Evolutionary conservation across 2,329 filamentous ascomycete species (phyloP), one percentile per base, ranked within the genome.

Genomic region (Dothideomycetes sp.): DNA sequence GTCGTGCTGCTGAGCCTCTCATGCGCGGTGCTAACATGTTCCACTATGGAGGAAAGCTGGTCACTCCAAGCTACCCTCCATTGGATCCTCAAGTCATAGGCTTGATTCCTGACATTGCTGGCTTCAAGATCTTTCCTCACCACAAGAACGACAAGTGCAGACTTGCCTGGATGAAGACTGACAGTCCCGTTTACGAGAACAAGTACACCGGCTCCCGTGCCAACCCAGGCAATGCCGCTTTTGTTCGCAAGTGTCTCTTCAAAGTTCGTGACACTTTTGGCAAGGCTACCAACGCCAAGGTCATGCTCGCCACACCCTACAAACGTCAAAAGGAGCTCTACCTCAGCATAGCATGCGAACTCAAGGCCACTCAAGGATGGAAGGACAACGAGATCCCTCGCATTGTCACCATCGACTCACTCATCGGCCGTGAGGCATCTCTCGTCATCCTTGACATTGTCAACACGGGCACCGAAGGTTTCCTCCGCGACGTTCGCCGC

Each of bases 401-500:
- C 3, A 9, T 37, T 5, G 11, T 3, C 15, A 30, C 36, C 14
- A 12, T 30, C 24, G 36, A 37, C 16, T 17, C 17, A 8, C 9
- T 16, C 9, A 17, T 17, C 32, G 32, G 32, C n/a, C 8, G 16
- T 5, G 32, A 34, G 32, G 7, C 11, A 11, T 5, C 24, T 5
- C 11, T 37, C 15, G 35, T 31, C 15, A 31, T 37, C 35, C 9
- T 37, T n/a, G 35, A 37, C n/a, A 2, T 37, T 9, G 35, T 37
- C 22, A 37, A 37, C 24, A 24, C 29, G 8, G 24, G 16, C n/a
- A 8, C 8, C 14, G 35, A 37, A 14, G 35, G 35, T 11, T 37
- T 37, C 24, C 5, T 37, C n/a, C 32, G 17, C 14, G 16, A 34
- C 16, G 8, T 8, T 17, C 11, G 14, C 8, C 32, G 32, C 17